phyloP scores from a whole-genome alignment of 2,329 filamentous ascomycete species.

The Aspergillus pseudoviridinutans region DNA sequence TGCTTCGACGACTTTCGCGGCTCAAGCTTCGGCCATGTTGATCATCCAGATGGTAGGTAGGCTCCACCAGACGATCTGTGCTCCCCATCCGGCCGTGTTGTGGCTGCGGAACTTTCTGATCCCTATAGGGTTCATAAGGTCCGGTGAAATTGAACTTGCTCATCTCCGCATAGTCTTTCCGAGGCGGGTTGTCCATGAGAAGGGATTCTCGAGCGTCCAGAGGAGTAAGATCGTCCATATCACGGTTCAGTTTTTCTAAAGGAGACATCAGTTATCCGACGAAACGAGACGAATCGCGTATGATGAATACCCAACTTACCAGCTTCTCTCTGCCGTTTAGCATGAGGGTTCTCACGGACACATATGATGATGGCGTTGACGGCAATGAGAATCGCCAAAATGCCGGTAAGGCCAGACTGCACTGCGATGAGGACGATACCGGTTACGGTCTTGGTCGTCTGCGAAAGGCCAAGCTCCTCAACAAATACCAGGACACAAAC shows the following conservation, averaged over 20 bases:
- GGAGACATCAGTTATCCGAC: constrained; percentile 18
- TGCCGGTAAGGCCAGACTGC: constrained; percentile 76
- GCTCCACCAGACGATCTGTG: constrained; percentile 31
- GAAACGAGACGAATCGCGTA: not conserved
- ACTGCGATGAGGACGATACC: constrained; percentile 92
- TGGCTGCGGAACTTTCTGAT: constrained; percentile 21
- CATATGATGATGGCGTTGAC: constrained; percentile 83
- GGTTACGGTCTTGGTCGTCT: constrained; percentile 91
- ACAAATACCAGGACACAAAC: constrained; percentile 89
- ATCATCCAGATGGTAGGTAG: constrained; percentile 24
- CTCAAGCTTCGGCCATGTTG: constrained; percentile 24
- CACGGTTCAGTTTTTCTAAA: constrained; percentile 70
- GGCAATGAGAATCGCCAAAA: constrained; percentile 80
- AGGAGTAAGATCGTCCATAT: constrained; percentile 78
- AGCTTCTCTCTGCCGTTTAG: constrained; percentile 80
- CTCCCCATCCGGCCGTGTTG: constrained; percentile 28
- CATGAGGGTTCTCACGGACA: constrained; percentile 85
- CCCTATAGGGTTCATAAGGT: constrained; percentile 40
- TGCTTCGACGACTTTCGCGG: constrained; percentile 21
- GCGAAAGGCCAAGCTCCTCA: constrained; percentile 80
- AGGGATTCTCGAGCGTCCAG: constrained; percentile 70
- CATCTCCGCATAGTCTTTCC: constrained; percentile 31
- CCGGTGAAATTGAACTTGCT: constrained; percentile 40
- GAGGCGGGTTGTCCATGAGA: constrained; percentile 60
- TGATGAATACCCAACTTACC: constrained; percentile 55